Base-by-base conservation (phyloP, 768 basidiomycete genomes). In the Tylopilus felleus region DNA sequence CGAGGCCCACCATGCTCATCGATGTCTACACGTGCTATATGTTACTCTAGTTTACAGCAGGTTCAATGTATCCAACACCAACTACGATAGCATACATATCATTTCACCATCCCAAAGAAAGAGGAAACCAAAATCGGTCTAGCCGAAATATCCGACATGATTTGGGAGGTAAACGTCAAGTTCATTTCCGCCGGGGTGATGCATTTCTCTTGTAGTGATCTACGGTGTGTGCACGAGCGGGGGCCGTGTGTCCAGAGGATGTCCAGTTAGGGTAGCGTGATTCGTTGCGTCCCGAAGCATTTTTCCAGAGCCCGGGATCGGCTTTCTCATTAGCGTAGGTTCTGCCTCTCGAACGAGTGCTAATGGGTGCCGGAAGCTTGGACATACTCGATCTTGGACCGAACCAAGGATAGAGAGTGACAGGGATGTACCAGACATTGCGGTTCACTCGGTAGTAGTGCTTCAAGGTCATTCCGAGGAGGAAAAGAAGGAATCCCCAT, bases 391-490 rank as follows among this genome's bases (percentile, higher is more conserved):
- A 60, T 38, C 58, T 72, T 53, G 77, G 73, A 36, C 78, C 77
- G 70, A 89, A 88, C 88, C 87, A 89, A 49, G 85, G 81, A 66
- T 82, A 86, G 14, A 78, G 77, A 2, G 88, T 86, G 48, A 87
- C 84, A 8, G 88, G 83, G 9, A 76, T 77, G 57, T 81, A 73
- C 89, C 88, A 90, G 75, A 89, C 85, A 22, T 70, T 65, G 49
- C 68, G 71, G 66, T 74, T 67, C 50, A 77, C 80, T 21, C 64
- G 71, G 51, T 68, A 68, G 53, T 76, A 73, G 27, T 78, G 76
- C 49, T 73, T 73, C 56, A 80, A 39, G 17, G 77, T 65, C 54
- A 81, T 71, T 31, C 67, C 66, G 38, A 80, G 71, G 28, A 81
- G 66, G 60, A 81, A 71, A 21, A 77, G 47, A 46, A 80, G 65